Base-by-base conservation (phyloP, 1,284 basidiomycete species). In the Neolentinus lepideus region DNA sequence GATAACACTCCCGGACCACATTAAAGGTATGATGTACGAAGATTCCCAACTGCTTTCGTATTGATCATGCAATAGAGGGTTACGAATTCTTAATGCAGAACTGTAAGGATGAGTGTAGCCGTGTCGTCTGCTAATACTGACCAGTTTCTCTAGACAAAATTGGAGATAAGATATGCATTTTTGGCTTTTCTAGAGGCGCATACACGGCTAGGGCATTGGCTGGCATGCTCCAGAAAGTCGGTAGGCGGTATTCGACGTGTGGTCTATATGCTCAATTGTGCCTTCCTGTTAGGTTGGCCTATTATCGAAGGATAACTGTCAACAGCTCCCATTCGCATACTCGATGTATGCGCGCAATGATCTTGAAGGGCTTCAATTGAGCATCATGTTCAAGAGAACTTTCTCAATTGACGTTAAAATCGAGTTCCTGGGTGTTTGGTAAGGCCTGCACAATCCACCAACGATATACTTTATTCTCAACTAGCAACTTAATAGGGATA, bases 151-250 rank as follows among this genome's bases (percentile, higher is more conserved):
- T 46, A 66, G 70, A 80, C 67, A 72, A 60, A 56, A 68, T 69
- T 14, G 75, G 74, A 11, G 80, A 82, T 63, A 75, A 77, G 55
- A 80, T 80, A n/a, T 79, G 77, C 60, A 69, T 83, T 8, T 83
- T 83, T 62, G 80, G 80, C 1, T 88, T 87, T 67, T 84, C 80
- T n/a, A 76, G 84, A 4, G 85, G 85, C 2, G 83, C 84, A 26
- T 85, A 85, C 63, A 84, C 81, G 24, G 68, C 68, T 14, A 63
- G 65, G 54, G 77, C 76, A 24, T 65, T 81, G 2, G 79, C 78
- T 1, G 79, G 80, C 2, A 81, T 81, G 78, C 61, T 80, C 35
- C 77, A 80, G 63, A 80, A 80, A 62, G 67, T 69, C 2, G 22
- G 51, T 26, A 22, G 43, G 25, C 48, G 4, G 19, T 22, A 12